Evolutionary conservation across 2,329 filamentous ascomycete species (phyloP), one percentile per base, ranked within the genome.

Genomic region (Colletotrichum nymphaeae): DNA sequence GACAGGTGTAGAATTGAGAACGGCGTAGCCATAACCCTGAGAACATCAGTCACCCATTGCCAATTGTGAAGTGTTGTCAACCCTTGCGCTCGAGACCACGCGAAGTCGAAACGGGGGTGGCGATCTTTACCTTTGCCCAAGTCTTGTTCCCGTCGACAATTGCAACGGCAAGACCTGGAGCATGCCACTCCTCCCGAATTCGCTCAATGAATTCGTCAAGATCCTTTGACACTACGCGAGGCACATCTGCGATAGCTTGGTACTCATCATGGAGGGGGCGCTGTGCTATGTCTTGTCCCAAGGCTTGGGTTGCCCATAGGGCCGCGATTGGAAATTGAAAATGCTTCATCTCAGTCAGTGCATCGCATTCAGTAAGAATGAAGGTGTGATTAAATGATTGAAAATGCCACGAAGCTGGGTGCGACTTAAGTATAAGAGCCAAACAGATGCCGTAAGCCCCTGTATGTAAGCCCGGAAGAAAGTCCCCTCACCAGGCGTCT

Each of bases 121-220:
- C 1, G 8, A n/a, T 14, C 71, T 75, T 67, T 65, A 84, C 82
- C 74, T 79, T 78, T 8, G 81, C 72, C 77, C 78, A 82, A 4
- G 80, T 82, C 16, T 81, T 73, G 11, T 85, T 78, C 0, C 81
- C 80, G 46, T 85, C 79, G 19, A 86, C 76, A 11, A 87, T 76
- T 0, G 83, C 82, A 19, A 88, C 79, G 1, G 85, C 79, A 9
- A 87, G 69, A 0, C 84, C 85, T 2, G 85, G 84, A 4, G 84
- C 80, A 68, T 86, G 79, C 79, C 81, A 85, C 63, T 79, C 63
- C 2, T 81, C 58, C 69, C 85, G 78, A 2, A 80, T 75, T 5
- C 78, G 75, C 24, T 79, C 71, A 5, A 83, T 77, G 62, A 60
- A 70, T 2, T 32, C 53, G 12, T 64, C 16, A 5, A 69, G 60